Percentiles rank a stretch among this genome's conserved stretches.
phyloP scores from a whole-genome alignment of 257 asterid species.

The Solanum clarkiae region DNA sequence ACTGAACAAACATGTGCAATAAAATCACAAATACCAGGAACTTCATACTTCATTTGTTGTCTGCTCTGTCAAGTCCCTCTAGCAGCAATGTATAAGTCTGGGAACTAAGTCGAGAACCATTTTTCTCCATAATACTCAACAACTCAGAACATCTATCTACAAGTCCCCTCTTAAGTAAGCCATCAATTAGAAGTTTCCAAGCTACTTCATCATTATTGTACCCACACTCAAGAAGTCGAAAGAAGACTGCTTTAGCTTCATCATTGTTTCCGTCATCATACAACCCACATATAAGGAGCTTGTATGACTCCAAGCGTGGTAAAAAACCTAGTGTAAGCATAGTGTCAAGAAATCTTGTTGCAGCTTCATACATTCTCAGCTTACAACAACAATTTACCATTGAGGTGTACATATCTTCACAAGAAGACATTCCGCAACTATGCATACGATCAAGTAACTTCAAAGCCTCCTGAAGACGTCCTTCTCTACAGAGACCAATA shows the following conservation, averaged over 20 bases:
- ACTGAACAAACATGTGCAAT: background rate
- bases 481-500: conserved; percentile 55
- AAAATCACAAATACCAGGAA: background rate
- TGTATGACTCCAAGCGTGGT: conserved; percentile 43
- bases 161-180: conserved; percentile 45
- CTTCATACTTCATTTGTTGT: conserved; percentile 1
- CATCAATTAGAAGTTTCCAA: conserved; percentile 71
- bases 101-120: conserved; percentile 38
- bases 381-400: conserved; percentile 48
- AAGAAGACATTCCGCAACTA: conserved; percentile 25
- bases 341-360: conserved; percentile 27
- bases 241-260: conserved; percentile 37
- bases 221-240: conserved; percentile 39
- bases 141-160: conserved; percentile 38
- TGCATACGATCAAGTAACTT: conserved; percentile 45
- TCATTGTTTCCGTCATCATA: conserved; percentile 37
- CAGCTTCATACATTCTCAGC: conserved; percentile 38
- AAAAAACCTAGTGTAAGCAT: conserved; percentile 33
- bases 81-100: conserved; percentile 45
- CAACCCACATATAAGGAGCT: conserved; percentile 48
- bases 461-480: conserved; percentile 41
- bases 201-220: conserved; percentile 66
- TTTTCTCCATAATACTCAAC: conserved; percentile 39
- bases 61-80: conserved; percentile 30
- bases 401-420: conserved; percentile 33